Evolutionary conservation across 306 rosid genomes (phyloP), one percentile per base, ranked within the genome.

Genomic region (Cucumis cinereus): DNA sequence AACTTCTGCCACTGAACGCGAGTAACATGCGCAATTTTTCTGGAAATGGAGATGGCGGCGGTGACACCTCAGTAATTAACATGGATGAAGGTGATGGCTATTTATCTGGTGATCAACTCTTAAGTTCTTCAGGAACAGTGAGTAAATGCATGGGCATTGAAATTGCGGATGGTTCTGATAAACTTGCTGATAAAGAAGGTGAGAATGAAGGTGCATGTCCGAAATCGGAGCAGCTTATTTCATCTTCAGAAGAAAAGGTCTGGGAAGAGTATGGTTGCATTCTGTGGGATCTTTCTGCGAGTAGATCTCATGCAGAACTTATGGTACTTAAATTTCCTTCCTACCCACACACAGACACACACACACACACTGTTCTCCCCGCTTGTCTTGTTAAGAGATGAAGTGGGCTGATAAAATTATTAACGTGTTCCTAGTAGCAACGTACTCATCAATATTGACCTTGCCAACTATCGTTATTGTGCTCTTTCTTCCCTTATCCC

Each of bases 261-360:
- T 90, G 96, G 98, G 97, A 94, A 81, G 98, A 91, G 80, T 79
- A 74, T 79, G 97, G 98, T 71, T 94, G 96, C 62, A 14, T 91
- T 82, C 83, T 93, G 82, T 93, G 98, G 98, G 98, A 90, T 86
- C 84, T 91, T 72, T 89, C 97, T 81, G 90, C 98, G 1, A 84
- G 83, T 82, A 91, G 78, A 87, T 86, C 85, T 53, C 96, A 91
- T 77, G 97, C 98, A 12, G 96, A 93, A 82, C 84, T 93, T 74
- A 91, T 91, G 98, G 98, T 93, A 86, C 13, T 70, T 64, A 54
- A 41, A 35, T 14, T 83, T 63, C 61, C 74, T 58, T 10, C 63
- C 17, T 3, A 26, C 2, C 1, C 30, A 26, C 30, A 26, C 35
- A 2, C 35, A 5, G 35, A 16, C 19, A 11, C 63, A 11, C 17